Base-by-base conservation (phyloP, 2,329 filamentous ascomycete species). In the Claviceps sp. region DNA sequence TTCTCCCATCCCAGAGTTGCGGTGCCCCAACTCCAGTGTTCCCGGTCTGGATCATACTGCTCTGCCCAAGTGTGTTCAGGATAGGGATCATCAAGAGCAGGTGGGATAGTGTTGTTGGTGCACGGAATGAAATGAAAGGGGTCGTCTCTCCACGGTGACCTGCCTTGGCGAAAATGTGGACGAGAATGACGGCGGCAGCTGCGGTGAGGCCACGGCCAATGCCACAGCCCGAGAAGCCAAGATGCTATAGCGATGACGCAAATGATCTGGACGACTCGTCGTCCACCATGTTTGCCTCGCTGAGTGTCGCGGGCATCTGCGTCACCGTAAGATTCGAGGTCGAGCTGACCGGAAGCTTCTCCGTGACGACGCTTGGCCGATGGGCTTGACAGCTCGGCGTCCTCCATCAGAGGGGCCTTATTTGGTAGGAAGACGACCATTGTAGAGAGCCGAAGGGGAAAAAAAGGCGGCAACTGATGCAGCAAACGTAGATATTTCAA, bases 121-220 rank as follows among this genome's bases (percentile, higher is more conserved):
- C 74, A 76, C 2, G 74, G 73, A 1, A 75, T 60, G 57, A 75
- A 71, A 6, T 55, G 70, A 52, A 77, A 75, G 1, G 70, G 66
- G 50, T 77, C 73, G n/a, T 65, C 57, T 3, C 64, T 57, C 16
- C 57, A 52, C 0, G 73, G 73, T 50, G 74, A 75, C 10, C 10
- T 30, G 14, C 57, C 56, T 43, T 56, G 57, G 1, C 55, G 52
- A 6, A 54, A 54, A 19, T 26, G 41, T 11, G 30, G 46, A 8
- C 22, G 45, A 39, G 24, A 8, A 50, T 52, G 56, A 37, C 47
- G 49, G 19, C 50, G 56, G 43, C 50, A 53, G 48, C 48, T 26
- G 11, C 39, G 41, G 34, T 52, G 55, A 44, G 44, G 50, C 51
- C 48, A 49, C 47, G 46, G 48, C 16, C 43, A 53, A 7, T 47